phyloP scores from a whole-genome alignment of 2,329 filamentous ascomycete species.

The Aspergillus persii region DNA sequence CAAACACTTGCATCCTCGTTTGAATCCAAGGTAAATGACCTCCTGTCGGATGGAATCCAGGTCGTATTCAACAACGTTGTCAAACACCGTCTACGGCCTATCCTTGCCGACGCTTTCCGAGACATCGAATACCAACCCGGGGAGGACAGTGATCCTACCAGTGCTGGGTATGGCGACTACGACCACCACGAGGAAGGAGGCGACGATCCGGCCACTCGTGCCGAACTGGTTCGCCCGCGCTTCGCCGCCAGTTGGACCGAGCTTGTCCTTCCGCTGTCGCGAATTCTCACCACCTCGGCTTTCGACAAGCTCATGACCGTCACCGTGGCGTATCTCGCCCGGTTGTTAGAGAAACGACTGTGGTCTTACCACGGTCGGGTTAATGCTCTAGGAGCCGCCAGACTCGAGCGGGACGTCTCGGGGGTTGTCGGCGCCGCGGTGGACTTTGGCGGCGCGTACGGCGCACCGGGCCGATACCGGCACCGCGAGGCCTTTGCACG shows the following conservation, averaged over 20 bases:
- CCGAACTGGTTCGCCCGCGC: slow-evolving; percentile 69
- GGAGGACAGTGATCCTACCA: slow-evolving; percentile 46
- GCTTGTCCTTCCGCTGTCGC: slow-evolving; percentile 78
- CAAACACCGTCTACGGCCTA: slow-evolving; percentile 77
- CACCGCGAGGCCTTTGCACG: slow-evolving; percentile 74
- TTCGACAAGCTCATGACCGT: slow-evolving; percentile 73
- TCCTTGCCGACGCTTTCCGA: slow-evolving; percentile 84
- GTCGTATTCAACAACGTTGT: slow-evolving; percentile 87
- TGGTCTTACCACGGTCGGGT: slow-evolving; percentile 76
- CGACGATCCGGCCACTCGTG: slow-evolving; percentile 40
- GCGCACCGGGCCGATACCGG: slow-evolving; percentile 59
- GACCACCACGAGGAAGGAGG: slow-evolving; percentile 41
- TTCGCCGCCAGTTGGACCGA: slow-evolving; percentile 86
- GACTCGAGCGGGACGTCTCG: slow-evolving; percentile 79
- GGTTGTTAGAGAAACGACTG: slow-evolving; percentile 81
- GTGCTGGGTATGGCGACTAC: slow-evolving; percentile 42
- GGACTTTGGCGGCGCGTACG: slow-evolving; percentile 35
- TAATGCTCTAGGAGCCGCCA: slow-evolving; percentile 76
- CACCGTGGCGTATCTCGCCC: slow-evolving; percentile 71
- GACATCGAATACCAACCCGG: slow-evolving; percentile 80
- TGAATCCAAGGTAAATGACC: slow-evolving; percentile 72
- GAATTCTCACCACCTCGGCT: slow-evolving; percentile 75
- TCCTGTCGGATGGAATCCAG: slow-evolving; percentile 78
- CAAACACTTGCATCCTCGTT: slow-evolving; percentile 70
- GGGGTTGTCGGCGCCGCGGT: slow-evolving; percentile 61